Evolutionary conservation across 1,284 basidiomycete species (phyloP).

Genomic region (Fistulinella cinereoalba): DNA sequence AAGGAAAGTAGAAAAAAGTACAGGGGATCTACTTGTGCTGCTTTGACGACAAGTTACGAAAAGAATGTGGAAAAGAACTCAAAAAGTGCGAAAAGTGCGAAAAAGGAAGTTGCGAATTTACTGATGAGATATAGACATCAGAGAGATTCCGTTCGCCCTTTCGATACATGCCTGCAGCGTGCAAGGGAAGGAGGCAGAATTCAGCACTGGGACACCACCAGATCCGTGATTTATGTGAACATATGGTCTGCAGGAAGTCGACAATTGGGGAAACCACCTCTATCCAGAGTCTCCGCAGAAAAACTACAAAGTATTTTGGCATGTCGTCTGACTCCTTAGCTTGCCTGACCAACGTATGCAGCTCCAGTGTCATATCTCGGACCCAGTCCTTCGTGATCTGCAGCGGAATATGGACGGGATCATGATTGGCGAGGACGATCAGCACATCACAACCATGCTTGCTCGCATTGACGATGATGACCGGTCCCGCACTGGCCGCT

Average conservation of each 20-base stretch:
- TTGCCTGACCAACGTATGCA: neutral
- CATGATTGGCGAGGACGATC: neutral
- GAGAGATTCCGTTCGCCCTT: conserved; percentile 11
- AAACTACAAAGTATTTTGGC: neutral
- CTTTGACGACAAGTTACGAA: too few relatives aligned
- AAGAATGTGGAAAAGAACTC: too few relatives aligned
- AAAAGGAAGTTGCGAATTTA: too few relatives aligned
- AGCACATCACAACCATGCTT: too few relatives aligned
- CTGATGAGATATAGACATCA: conserved; percentile 33
- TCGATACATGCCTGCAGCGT: conserved; percentile 28
- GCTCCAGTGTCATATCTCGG: neutral
- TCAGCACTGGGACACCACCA: conserved; percentile 2
- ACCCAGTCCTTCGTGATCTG: neutral
- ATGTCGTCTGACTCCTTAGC: neutral
- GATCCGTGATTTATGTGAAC: neutral
- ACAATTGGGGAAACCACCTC: neutral
- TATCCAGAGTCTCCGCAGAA: neutral
- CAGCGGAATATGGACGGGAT: neutral
- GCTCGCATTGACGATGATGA: too few relatives aligned
- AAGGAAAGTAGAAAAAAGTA: too few relatives aligned
- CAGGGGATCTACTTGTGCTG: too few relatives aligned
- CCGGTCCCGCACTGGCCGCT: too few relatives aligned
- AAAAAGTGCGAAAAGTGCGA: too few relatives aligned
- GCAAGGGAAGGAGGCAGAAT: conserved; percentile 13
- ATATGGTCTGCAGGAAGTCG: neutral